These are phyloP conservation scores for Lithocarpus polystachyus DNA, from an alignment of 306 rosid species.

Conservation along the genomic window DNA sequence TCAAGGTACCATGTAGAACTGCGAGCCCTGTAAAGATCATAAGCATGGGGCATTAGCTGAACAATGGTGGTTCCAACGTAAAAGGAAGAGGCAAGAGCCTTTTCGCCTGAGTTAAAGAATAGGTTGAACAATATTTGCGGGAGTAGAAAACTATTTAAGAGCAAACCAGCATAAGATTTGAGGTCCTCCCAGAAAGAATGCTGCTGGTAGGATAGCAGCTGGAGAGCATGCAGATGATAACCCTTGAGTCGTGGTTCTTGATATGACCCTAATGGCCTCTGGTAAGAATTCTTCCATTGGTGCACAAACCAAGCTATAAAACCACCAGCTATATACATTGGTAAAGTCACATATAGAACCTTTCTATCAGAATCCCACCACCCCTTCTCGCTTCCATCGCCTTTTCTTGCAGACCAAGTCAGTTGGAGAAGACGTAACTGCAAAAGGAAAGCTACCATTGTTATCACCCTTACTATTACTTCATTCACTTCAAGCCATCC, in stretches of 20 bases:
- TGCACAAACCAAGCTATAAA: constrained; percentile 50
- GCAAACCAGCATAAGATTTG: constrained; percentile 66
- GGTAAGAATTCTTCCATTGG: constrained; percentile 42
- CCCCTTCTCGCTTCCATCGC: constrained; percentile 32
- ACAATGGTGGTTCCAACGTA: constrained; percentile 70
- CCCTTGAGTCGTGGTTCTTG: constrained; percentile 37
- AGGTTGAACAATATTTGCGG: constrained; percentile 73
- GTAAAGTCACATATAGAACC: constrained; percentile 55
- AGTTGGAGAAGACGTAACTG: constrained; percentile 70
- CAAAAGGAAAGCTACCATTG: constrained; percentile 79
- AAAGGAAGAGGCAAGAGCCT: constrained; percentile 43
- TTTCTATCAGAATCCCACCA: constrained; percentile 67
- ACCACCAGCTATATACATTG: constrained; percentile 59
- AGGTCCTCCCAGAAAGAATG: constrained; percentile 63
- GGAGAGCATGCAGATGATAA: constrained; percentile 17
- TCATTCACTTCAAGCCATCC: constrained; percentile 88
- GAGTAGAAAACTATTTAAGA: constrained; percentile 73
- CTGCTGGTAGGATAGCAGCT: constrained; percentile 16
- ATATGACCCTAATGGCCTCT: constrained; percentile 24
- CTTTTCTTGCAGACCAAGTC: constrained; percentile 74
- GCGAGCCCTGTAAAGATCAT: constrained; percentile 79
- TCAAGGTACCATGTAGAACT: constrained; percentile 52
- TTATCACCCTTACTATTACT: constrained; percentile 71
- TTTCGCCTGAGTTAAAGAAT: constrained; percentile 46
- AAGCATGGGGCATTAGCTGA: constrained; percentile 82